phyloP scores from a whole-genome alignment of 768 basidiomycete species.

The Tephrocybe rancida region DNA sequence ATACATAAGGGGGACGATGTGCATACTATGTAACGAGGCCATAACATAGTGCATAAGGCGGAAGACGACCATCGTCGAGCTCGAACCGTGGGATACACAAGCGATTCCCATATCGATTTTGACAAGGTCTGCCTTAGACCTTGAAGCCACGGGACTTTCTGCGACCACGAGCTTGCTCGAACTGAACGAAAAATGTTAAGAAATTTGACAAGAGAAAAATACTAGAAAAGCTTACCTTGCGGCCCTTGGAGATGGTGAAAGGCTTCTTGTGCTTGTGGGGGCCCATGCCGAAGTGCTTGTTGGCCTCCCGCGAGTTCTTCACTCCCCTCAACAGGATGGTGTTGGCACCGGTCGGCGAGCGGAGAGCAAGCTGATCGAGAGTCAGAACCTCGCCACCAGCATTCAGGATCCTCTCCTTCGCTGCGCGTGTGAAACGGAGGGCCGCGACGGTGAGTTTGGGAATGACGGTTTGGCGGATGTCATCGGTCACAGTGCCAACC shows the following conservation, averaged over 20 bases:
- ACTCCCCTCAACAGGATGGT: slow-evolving; percentile 92
- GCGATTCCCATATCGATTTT: slow-evolving; percentile 25
- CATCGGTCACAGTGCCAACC: slow-evolving; percentile 95
- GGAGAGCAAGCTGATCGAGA: slow-evolving; percentile 93
- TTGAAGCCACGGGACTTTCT: slow-evolving; percentile 98
- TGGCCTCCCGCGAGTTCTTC: slow-evolving; percentile 91
- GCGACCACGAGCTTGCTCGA: slow-evolving; percentile 98
- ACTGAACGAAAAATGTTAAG: slow-evolving; percentile 41
- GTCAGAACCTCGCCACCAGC: slow-evolving; percentile 95
- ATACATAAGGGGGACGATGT: slow-evolving; percentile 22
- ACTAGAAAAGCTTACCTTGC: slow-evolving; percentile 61
- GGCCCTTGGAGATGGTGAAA: slow-evolving; percentile 92
- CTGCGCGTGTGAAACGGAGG: slow-evolving; percentile 90
- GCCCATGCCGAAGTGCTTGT: slow-evolving; percentile 98
- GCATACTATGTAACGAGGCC: slow-evolving; percentile 28
- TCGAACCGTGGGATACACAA: slow-evolving; percentile 26
- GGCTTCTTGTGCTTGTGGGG: slow-evolving; percentile 99
- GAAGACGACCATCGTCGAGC: slow-evolving; percentile 25
- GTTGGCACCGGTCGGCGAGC: slow-evolving; percentile 94
- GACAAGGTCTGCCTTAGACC: slow-evolving; percentile 57
- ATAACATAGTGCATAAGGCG: slow-evolving; percentile 39
- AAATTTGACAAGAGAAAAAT: neutral
- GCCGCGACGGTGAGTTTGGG: slow-evolving; percentile 95
- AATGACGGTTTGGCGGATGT: slow-evolving; percentile 80
- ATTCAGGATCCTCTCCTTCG: slow-evolving; percentile 92